phyloP scores from a whole-genome alignment of 306 rosid species.

The Albizia julibrissin region DNA sequence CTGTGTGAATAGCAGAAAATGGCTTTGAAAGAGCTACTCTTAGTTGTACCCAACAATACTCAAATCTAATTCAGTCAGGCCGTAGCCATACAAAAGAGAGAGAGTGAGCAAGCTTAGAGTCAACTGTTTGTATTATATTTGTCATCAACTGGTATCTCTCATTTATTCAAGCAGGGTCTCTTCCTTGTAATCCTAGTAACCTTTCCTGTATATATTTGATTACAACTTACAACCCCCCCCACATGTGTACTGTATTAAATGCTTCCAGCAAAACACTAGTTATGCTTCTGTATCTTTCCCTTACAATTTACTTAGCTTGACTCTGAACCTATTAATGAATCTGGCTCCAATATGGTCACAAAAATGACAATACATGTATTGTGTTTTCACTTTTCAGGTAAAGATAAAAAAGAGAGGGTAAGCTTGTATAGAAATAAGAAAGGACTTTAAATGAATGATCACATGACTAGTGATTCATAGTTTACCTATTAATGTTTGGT shows the following conservation, averaged over 20 bases:
- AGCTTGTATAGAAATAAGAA: not conserved
- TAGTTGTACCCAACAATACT: too few relatives aligned
- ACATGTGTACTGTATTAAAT: slow-evolving; percentile 26
- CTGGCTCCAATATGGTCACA: not conserved
- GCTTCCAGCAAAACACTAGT: not conserved
- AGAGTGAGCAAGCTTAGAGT: too few relatives aligned
- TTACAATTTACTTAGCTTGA: not conserved
- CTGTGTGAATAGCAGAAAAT: fast-evolving
- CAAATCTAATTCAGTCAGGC: too few relatives aligned
- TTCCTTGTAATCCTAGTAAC: not conserved
- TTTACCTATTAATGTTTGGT: not conserved
- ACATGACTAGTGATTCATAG: not conserved
- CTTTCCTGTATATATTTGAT: not conserved
- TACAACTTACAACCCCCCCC: not conserved
- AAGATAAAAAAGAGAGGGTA: not conserved
- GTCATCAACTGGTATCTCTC: not conserved
- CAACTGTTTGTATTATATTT: not conserved
- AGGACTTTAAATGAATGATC: not conserved
- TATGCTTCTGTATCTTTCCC: not conserved
- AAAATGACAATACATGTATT: not conserved
- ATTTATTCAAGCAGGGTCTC: not conserved
- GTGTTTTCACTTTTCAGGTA: not conserved
- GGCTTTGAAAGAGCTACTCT: too few relatives aligned
- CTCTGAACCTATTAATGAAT: not conserved
- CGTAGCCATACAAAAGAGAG: too few relatives aligned